Percentiles rank a stretch among this genome's conserved stretches.
Conservation (phyloP, 2,329 filamentous ascomycete genomes). For the Clonostachys sp. region DNA sequence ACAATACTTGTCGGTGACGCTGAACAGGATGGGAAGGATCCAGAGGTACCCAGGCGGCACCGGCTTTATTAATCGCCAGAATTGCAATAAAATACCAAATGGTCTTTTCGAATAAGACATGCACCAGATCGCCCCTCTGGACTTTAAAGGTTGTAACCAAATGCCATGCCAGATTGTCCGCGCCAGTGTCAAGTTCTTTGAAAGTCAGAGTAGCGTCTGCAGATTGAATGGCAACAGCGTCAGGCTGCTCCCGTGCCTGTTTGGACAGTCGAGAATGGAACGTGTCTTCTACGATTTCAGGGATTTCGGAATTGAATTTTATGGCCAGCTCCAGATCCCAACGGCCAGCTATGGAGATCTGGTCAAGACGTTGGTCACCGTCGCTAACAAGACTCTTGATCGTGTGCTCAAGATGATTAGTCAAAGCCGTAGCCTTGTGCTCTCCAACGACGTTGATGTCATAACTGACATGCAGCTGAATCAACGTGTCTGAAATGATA, state of each 20-base stretch:
- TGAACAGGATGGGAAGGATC: conserved; percentile 5
- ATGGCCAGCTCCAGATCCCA: background rate
- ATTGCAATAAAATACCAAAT: conserved; percentile 9
- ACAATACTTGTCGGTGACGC: background rate
- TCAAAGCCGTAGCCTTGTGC: background rate
- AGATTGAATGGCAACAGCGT: conserved; percentile 28
- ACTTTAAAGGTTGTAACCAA: conserved; percentile 1
- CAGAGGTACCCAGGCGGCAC: conserved; percentile 13
- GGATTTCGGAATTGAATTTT: background rate
- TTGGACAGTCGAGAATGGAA: conserved; percentile 1
- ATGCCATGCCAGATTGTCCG: background rate
- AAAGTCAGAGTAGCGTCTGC: conserved; percentile 29
- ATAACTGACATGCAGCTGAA: conserved; percentile 3
- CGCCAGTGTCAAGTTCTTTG: conserved; percentile 9
- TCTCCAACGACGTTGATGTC: background rate
- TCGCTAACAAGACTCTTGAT: background rate
- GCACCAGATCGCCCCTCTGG: conserved; percentile 6
- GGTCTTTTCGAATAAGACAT: conserved; percentile 11
- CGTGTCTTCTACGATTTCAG: conserved; percentile 1
- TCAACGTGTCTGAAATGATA: background rate
- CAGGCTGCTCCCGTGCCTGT: conserved; percentile 11
- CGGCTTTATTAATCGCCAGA: conserved; percentile 13
- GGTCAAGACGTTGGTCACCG: background rate
- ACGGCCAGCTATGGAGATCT: background rate
- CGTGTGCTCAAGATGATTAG: conserved; percentile 1